phyloP scores from a whole-genome alignment of 805 yeast species.

The Cyberlindnera mississippiensis region DNA sequence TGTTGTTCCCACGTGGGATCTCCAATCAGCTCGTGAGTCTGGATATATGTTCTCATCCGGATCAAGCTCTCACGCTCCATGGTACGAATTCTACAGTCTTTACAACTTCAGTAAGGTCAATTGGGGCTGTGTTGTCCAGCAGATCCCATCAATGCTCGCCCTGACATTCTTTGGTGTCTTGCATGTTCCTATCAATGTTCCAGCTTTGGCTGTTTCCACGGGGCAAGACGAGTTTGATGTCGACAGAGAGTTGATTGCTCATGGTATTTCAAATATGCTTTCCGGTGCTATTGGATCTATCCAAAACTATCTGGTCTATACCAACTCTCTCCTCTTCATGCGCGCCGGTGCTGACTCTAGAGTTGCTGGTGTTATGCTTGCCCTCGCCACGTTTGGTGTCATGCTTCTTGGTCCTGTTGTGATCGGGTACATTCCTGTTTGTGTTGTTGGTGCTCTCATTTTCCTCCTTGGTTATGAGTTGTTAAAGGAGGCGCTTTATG shows the following conservation, averaged over 20 bases:
- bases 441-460: conserved; percentile 92
- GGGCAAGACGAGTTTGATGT: conserved; percentile 83
- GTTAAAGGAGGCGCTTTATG: conserved; percentile 78
- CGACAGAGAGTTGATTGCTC: conserved; percentile 90
- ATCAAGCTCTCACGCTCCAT: conserved; percentile 51
- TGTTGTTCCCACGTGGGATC: conserved; percentile 59
- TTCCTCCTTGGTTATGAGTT: conserved; percentile 89
- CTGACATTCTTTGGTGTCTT: conserved; percentile 91
- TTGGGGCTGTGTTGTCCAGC: conserved; percentile 63
- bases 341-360: conserved; percentile 93
- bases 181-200: conserved; percentile 97
- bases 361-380: conserved; percentile 85
- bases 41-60: conserved; percentile 78
- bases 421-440: conserved; percentile 91
- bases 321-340: conserved; percentile 87
- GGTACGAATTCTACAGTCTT: conserved; percentile 80
- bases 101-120: conserved; percentile 71
- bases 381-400: conserved; percentile 71
- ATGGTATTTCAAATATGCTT: conserved; percentile 83
- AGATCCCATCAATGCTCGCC: conserved; percentile 92
- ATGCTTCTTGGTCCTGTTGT: conserved; percentile 88
- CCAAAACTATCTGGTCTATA: conserved; percentile 92
- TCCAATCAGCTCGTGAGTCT: conserved; percentile 54
- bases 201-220: conserved; percentile 89
- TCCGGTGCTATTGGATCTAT: conserved; percentile 85